Evolutionary conservation across 805 yeast species (phyloP), one percentile per base, ranked within the genome.

Genomic region (Grigorovia yakushimaensis): DNA sequence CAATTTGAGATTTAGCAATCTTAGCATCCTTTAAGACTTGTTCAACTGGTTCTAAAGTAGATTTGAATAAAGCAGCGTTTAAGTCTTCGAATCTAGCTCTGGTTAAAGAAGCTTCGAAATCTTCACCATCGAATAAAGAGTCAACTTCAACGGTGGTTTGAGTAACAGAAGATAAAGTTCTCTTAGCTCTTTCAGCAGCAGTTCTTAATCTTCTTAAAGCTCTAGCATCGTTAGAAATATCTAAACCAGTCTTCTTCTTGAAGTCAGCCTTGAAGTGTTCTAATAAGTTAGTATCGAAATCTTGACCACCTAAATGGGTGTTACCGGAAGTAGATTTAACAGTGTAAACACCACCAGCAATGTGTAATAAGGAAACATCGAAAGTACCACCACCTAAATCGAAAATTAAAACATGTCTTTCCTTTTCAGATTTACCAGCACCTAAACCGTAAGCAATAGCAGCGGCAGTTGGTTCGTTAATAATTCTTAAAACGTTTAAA

Each of bases 361-460:
- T 87, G 68, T 85, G 80, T 64, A 88, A 78, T 60, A 88, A 76
- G 46, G 96, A 88, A 55, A 88, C 96, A 87, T 88, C 96, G 74
- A 88, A 88, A 65, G 96, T 88, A 78, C 96, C 96, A 73, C 96
- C 96, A 80, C 96, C 96, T 66, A 88, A 77, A 73, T 88, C 96
- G 78, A 88, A 88, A 64, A 88, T 88, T 66, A 88, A 76, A 54
- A 88, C 91, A 72, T 84, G 82, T 77, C 83, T 83, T 76, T 85
- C 95, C 74, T 81, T 42, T 84, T 71, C 81, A 62, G 80, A 80
- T 68, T 78, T 78, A 67, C 81, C 77, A 56, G 74, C 79, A 59
- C 84, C 91, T 54, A 89, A 78, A 74, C 96, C 96, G 75, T 88
- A 88, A 58, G 96, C 96, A 73, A 88, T 86, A 56, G 96, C 96